Conservation (phyloP, 768 basidiomycete species). For the Tricholoma sp. region DNA sequence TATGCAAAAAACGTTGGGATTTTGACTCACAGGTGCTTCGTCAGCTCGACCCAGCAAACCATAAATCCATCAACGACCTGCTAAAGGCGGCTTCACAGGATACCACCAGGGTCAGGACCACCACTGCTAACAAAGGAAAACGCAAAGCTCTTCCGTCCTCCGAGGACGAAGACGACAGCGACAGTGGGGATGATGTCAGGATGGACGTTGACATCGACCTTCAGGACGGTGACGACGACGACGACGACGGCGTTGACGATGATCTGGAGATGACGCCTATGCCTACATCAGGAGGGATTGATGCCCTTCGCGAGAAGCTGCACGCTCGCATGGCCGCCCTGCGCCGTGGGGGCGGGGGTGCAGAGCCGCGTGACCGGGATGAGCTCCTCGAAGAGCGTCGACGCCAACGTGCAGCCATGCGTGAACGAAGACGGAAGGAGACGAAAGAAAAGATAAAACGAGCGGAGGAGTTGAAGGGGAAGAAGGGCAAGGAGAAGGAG, state of each 20-base stretch:
- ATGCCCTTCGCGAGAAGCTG: too few species aligned
- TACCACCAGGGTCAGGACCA: constrained; percentile 3
- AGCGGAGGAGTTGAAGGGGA: constrained; percentile 37
- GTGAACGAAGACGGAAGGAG: constrained; percentile 82
- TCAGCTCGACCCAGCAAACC: constrained; percentile 90
- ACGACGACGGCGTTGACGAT: too few species aligned
- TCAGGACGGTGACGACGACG: constrained; percentile 26
- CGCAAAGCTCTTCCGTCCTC: constrained; percentile 36
- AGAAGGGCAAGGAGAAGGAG: constrained; percentile 28
- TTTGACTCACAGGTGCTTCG: background rate
- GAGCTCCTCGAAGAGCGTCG: constrained; percentile 64
- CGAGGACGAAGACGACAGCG: constrained; percentile 25
- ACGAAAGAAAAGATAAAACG: constrained; percentile 39
- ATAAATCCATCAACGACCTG: constrained; percentile 70
- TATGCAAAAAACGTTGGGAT: background rate
- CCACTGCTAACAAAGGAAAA: constrained; percentile 37
- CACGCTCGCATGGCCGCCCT: constrained; percentile 23
- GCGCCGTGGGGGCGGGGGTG: background rate
- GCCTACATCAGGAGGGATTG: too few species aligned
- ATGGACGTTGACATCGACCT: constrained; percentile 37
- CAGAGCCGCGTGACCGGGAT: too few species aligned
- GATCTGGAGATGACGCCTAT: constrained; percentile 45
- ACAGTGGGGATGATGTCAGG: constrained; percentile 18
- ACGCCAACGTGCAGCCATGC: constrained; percentile 69
- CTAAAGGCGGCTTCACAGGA: constrained; percentile 48